Evolutionary conservation across 306 rosid species (phyloP), one percentile per base, ranked within the genome.

Genomic region (Benincasa hispida): DNA sequence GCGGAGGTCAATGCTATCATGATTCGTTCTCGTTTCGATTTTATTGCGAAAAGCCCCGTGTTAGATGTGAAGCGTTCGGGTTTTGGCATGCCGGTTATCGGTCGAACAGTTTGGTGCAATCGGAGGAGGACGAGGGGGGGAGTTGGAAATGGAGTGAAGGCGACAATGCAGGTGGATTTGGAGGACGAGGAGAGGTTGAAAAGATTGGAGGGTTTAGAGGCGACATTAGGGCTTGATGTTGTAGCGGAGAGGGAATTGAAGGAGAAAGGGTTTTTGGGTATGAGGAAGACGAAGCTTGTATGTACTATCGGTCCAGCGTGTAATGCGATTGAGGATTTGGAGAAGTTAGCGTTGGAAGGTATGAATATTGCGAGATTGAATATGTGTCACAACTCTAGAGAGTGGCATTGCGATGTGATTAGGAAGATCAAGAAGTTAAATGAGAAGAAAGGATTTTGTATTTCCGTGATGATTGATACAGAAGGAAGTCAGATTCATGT

Each of bases 401-500:
- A 86, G 74, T 93, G 97, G 98, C 98, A 91, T 59, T 79, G 88
- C 11, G 91, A 87, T 24, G 89, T 86, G 50, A 87, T 93, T 81
- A 78, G 87, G 84, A 88, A 84, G 84, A 88, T 93, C 83, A 93
- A 89, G 85, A 87, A 79, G 80, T 75, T 93, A 81, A 93, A 93
- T 81, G 80, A 81, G 74, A 90, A 88, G 28, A 90, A 82, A 18
- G 92, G 91, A 9, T 89, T 85, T 67, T 87, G 87, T 79, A 86
- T 93, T 79, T 87, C 98, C 25, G 74, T 93, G 14, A 91, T 93
- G 98, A 91, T 93, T 76, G 98, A 93, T 68, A 90, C 92, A 8
- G 98, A 91, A 81, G 98, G 97, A 25, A 89, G 93, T 85, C 96
- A 90, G 87, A 83, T 88, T 81, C 92, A 88, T 66, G 90, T 91